Percentiles rank a stretch among this genome's conserved stretches.
These are phyloP conservation scores for Starmerella sp. DNA, from an alignment of 805 yeast genomes.

Conservation along the genomic window DNA sequence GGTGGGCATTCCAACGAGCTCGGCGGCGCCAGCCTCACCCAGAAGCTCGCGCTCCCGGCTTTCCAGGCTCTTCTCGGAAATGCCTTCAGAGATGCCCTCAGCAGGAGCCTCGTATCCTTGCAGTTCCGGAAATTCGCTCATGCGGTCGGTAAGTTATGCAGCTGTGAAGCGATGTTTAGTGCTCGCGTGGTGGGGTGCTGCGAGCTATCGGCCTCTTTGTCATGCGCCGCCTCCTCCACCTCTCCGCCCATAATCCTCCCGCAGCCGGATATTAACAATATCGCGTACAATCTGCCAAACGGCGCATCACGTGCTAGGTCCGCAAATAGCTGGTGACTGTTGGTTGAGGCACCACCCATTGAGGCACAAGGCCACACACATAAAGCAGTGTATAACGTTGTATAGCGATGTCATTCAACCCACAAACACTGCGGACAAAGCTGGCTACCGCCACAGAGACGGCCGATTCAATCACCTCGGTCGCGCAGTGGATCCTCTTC, in stretches of 20 bases:
- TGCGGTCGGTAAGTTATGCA: neutral
- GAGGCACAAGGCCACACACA: neutral
- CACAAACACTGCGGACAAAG: conserved; percentile 21
- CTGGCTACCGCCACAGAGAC: conserved; percentile 40
- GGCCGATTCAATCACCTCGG: conserved; percentile 62
- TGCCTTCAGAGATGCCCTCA: conserved; percentile 14
- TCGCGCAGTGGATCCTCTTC: conserved; percentile 60
- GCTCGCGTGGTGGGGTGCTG: neutral
- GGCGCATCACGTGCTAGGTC: no score
- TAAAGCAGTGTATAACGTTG: neutral
- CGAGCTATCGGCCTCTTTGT: neutral
- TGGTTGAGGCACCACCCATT: neutral
- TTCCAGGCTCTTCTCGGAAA: conserved; percentile 30
- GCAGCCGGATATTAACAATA: neutral
- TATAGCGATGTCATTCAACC: conserved; percentile 20
- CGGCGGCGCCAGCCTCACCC: conserved; percentile 34
- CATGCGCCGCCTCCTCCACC: neutral
- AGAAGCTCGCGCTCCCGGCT: conserved; percentile 34
- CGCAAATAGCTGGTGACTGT: no score
- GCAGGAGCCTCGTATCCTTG: conserved; percentile 34
- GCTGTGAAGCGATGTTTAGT: neutral
- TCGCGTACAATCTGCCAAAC: no score
- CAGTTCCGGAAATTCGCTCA: conserved; percentile 57
- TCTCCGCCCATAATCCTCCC: neutral
- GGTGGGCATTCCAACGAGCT: conserved; percentile 20